phyloP scores from a whole-genome alignment of 306 rosid species.

The Cucurbita ficifolia region DNA sequence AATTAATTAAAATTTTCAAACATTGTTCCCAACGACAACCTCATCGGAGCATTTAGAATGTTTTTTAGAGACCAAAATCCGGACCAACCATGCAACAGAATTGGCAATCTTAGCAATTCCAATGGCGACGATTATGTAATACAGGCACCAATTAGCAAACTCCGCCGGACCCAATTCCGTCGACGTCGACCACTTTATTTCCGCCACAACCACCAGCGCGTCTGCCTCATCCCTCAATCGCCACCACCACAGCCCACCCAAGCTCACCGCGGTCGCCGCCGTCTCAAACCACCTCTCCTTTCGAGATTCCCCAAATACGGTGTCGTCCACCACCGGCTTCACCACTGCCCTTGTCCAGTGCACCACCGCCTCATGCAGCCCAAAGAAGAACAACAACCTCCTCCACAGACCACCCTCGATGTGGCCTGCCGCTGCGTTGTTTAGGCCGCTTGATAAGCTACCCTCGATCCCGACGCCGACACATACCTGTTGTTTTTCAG shows the following conservation, averaged over 20 bases:
- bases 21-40: background rate
- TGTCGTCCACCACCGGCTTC: slow-evolving; percentile 72
- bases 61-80: slow-evolving; percentile 17
- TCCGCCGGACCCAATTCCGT: slow-evolving; percentile 37
- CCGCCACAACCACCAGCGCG: slow-evolving; percentile 40
- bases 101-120: slow-evolving; percentile 52
- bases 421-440: background rate
- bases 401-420: slow-evolving; percentile 25
- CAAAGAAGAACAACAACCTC: slow-evolving; percentile 38
- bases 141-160: slow-evolving; percentile 50
- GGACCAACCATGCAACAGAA: slow-evolving; percentile 27
- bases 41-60: background rate
- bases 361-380: slow-evolving; percentile 52
- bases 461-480: slow-evolving; percentile 57
- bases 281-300: slow-evolving; percentile 43
- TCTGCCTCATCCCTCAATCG: slow-evolving; percentile 55
- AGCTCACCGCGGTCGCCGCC: slow-evolving; percentile 28
- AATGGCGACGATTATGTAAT: slow-evolving; percentile 44
- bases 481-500: slow-evolving; percentile 23
- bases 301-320: slow-evolving; percentile 25
- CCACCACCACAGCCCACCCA: slow-evolving; percentile 74
- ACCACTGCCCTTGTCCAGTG: slow-evolving; percentile 61
- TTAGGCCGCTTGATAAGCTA: slow-evolving; percentile 21
- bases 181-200: slow-evolving; percentile 26
- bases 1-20: background rate